Percentiles rank a stretch among this genome's conserved stretches.
phyloP scores from a whole-genome alignment of 106 monocot genomes.

The Apostasia shenzhenica region DNA sequence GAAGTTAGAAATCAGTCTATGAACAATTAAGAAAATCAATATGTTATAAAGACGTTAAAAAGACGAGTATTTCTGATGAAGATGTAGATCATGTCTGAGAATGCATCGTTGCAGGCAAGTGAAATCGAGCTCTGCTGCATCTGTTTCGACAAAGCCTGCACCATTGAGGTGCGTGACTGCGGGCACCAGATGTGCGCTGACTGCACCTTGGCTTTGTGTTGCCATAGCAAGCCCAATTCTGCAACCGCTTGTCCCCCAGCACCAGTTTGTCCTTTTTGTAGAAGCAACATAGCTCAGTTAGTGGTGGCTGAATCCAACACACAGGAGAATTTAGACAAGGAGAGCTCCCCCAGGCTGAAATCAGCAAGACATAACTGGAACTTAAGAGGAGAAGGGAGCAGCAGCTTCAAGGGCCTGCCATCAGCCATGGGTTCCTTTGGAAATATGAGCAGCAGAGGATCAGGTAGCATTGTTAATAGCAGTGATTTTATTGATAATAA shows the following conservation, averaged over 20 bases:
- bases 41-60: too few species aligned
- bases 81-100: background rate
- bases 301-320: background rate
- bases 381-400: conserved; percentile 64
- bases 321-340: conserved; percentile 26
- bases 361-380: conserved; percentile 28
- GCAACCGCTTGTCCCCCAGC: conserved; percentile 4
- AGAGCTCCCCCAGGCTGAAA: conserved; percentile 17
- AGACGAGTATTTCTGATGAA: background rate
- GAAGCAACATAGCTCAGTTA: conserved; percentile 26
- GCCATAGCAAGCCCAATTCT: background rate
- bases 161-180: too few species aligned
- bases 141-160: too few species aligned
- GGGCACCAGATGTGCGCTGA: too few species aligned
- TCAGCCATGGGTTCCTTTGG: conserved; percentile 58
- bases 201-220: background rate
- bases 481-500: conserved; percentile 36
- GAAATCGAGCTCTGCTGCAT: too few species aligned
- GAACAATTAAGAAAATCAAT: too few species aligned
- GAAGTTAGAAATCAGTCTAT: background rate
- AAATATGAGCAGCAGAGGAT: conserved; percentile 38
- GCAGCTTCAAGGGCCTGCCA: conserved; percentile 77
- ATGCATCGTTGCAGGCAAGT: background rate
- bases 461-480: conserved; percentile 35
- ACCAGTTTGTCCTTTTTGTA: conserved; percentile 81